Percentiles rank a stretch among this genome's conserved stretches.
phyloP scores from a whole-genome alignment of 192 early-diverging fungal genomes.

The Mortierella hygrophila region DNA sequence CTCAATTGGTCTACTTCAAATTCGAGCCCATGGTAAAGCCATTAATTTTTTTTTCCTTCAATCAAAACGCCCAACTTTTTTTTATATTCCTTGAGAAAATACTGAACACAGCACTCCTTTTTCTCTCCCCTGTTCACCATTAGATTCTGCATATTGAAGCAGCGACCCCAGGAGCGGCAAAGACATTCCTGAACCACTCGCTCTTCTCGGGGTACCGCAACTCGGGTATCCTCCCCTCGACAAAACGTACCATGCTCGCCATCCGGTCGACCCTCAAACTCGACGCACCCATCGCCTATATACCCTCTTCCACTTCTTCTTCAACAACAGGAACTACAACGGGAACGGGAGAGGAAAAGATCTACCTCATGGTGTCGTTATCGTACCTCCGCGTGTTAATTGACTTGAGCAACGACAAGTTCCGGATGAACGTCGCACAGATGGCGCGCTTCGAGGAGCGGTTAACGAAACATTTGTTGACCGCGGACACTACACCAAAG shows the following conservation, averaged over 20 bases:
- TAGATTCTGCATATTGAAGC: constrained; percentile 69
- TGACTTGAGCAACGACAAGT: constrained; percentile 62
- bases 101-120: background rate
- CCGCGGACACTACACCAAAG: background rate
- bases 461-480: constrained; percentile 27
- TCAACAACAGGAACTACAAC: background rate
- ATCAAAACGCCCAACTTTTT: background rate
- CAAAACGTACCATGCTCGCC: constrained; percentile 65
- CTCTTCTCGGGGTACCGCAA: constrained; percentile 65
- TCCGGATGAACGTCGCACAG: constrained; percentile 42
- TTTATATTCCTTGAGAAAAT: background rate
- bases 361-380: constrained; percentile 59
- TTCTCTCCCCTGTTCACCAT: background rate
- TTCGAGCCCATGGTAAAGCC: constrained; percentile 66
- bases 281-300: constrained; percentile 66
- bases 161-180: constrained; percentile 59
- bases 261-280: constrained; percentile 65
- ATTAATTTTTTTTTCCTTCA: background rate
- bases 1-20: constrained; percentile 63
- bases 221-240: constrained; percentile 62
- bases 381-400: constrained; percentile 57
- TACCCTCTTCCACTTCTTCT: constrained; percentile 28
- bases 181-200: constrained; percentile 59
- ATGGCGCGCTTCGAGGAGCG: constrained; percentile 34
- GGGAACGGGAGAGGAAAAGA: constrained; percentile 8